Evolutionary conservation across 1,284 basidiomycete species (phyloP).

Genomic region (Heterobasidion annosum): DNA sequence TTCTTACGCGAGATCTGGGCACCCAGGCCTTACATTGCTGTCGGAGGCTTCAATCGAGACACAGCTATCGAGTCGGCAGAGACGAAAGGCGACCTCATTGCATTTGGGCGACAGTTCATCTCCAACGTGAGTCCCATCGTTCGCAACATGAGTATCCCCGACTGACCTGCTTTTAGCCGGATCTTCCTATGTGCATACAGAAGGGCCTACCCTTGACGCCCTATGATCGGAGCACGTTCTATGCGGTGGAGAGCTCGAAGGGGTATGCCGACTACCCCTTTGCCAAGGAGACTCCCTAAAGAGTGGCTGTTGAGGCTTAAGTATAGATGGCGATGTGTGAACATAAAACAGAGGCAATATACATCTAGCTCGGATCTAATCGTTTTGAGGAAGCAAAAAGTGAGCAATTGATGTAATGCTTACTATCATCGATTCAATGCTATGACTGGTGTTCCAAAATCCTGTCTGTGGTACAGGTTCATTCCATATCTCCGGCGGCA

Average conservation of each 20-base stretch:
- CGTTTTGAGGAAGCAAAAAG: no score
- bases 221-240: conserved; percentile 18
- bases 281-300: conserved; percentile 8
- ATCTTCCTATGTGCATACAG: conserved; percentile 26
- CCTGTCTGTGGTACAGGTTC: no score
- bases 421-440: no score
- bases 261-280: conserved; percentile 20
- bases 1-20: conserved; percentile 18
- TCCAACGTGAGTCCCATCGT: conserved; percentile 22
- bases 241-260: conserved; percentile 4
- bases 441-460: no score
- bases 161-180: conserved; percentile 22
- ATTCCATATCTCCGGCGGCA: no score
- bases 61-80: conserved; percentile 14
- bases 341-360: no score
- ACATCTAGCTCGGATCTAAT: no score
- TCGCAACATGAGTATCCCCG: no score
- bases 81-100: conserved; percentile 24
- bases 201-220: conserved; percentile 14
- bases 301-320: no score
- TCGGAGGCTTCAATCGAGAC: conserved; percentile 22
- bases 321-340: no score
- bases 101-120: conserved; percentile 37
- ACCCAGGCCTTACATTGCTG: conserved; percentile 20
- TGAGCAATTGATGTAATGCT: no score